A percentile compares a stretch with the other conserved stretches of the same genome.
Evolutionary conservation across 148 eudicot species (phyloP).

Genomic region (Rheum nobile): DNA sequence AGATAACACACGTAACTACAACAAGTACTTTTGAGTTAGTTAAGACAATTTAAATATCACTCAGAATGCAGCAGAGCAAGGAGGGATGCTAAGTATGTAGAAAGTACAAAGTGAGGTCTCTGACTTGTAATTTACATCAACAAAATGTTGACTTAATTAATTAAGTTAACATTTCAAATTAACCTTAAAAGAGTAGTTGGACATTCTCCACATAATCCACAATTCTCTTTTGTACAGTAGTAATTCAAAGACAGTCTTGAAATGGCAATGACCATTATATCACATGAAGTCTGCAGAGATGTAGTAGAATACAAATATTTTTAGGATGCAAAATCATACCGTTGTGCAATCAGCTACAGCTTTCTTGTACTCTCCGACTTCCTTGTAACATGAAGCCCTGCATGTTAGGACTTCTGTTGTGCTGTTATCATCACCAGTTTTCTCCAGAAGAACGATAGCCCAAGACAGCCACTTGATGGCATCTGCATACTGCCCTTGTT

Average conservation of each 20-base stretch:
- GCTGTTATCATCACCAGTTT: conserved; percentile 43
- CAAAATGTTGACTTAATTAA: neutral
- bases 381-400: conserved; percentile 92
- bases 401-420: conserved; percentile 57
- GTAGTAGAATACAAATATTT: neutral
- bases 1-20: neutral
- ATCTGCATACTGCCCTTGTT: conserved; percentile 87
- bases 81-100: neutral
- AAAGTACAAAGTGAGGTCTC: neutral
- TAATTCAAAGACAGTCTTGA: neutral
- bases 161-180: neutral
- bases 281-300: neutral
- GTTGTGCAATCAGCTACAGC: conserved; percentile 97
- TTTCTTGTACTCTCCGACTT: conserved; percentile 96
- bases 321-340: conserved; percentile 27
- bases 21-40: neutral
- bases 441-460: conserved; percentile 76
- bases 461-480: conserved; percentile 99
- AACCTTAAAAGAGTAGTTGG: neutral
- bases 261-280: neutral
- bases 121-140: neutral
- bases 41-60: neutral
- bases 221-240: neutral
- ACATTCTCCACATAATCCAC: neutral
- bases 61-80: neutral